phyloP scores from a whole-genome alignment of 768 basidiomycete species.

The Coprinopsis cinerea region DNA sequence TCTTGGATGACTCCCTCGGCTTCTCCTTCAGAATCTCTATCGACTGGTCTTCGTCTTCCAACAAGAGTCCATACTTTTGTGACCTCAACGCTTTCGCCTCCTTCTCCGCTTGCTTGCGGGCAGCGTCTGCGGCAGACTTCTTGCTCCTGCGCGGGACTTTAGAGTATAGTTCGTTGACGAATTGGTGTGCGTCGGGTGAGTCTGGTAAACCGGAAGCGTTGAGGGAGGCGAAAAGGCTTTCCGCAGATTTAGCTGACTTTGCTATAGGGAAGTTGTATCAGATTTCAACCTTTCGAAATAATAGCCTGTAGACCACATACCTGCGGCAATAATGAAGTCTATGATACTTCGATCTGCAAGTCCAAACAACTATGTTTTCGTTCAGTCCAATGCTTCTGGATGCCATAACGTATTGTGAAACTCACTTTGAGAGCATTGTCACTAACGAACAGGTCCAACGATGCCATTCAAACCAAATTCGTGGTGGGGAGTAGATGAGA shows the following conservation, averaged over 20 bases:
- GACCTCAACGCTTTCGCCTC: slow-evolving; percentile 63
- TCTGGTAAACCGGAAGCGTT: slow-evolving; percentile 75
- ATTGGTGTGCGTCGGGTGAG: slow-evolving; percentile 72
- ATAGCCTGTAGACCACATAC: slow-evolving; percentile 29
- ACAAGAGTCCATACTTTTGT: slow-evolving; percentile 72
- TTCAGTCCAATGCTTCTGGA: slow-evolving; percentile 2
- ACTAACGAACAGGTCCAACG: slow-evolving; percentile 67
- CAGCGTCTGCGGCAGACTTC: slow-evolving; percentile 43
- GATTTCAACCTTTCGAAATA: neutral
- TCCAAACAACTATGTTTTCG: slow-evolving; percentile 69
- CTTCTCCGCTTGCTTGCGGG: slow-evolving; percentile 67
- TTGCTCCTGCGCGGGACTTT: slow-evolving; percentile 77
- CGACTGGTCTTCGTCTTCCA: slow-evolving; percentile 66
- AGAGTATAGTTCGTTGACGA: slow-evolving; percentile 70
- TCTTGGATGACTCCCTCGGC: slow-evolving; percentile 35
- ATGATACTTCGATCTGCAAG: slow-evolving; percentile 79
- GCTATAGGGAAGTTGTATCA: slow-evolving; percentile 44
- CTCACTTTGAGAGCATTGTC: slow-evolving; percentile 70
- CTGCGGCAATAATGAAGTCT: slow-evolving; percentile 84
- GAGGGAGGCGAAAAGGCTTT: slow-evolving; percentile 71
- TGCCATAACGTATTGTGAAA: slow-evolving; percentile 7
- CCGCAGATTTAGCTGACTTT: slow-evolving; percentile 77
- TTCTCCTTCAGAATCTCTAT: slow-evolving; percentile 38
- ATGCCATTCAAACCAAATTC: slow-evolving; percentile 38
- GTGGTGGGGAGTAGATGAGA: slow-evolving; percentile 3